Evolutionary conservation across 768 basidiomycete species (phyloP).

Genomic region (Serpula lacrymans): DNA sequence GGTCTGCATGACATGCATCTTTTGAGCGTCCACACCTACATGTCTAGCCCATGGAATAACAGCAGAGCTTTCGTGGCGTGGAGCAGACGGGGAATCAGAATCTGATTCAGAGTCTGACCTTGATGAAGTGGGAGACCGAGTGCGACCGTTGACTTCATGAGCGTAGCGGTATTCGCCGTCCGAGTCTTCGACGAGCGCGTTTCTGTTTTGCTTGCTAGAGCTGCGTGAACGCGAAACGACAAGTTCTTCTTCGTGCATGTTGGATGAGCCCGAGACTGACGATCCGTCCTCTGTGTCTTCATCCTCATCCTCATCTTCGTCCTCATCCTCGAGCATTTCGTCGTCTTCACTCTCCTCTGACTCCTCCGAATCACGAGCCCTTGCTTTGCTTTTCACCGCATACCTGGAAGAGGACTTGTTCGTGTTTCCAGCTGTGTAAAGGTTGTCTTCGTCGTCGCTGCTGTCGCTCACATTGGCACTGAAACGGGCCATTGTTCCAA

Average conservation of each 20-base stretch:
- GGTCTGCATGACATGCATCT: conserved; percentile 92
- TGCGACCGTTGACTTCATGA: conserved; percentile 39
- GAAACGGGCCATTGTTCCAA: conserved; percentile 60
- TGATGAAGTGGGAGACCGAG: conserved; percentile 31
- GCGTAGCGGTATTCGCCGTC: conserved; percentile 47
- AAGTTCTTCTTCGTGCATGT: conserved; percentile 52
- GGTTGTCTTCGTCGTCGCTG: conserved; percentile 47
- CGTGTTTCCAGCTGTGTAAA: conserved; percentile 26
- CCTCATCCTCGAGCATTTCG: conserved; percentile 25
- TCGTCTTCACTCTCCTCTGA: conserved; percentile 25
- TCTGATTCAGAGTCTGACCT: conserved; percentile 22
- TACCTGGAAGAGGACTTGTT: conserved; percentile 11
- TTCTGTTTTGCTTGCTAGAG: conserved; percentile 25
- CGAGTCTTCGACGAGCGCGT: conserved; percentile 53
- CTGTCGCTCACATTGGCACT: conserved; percentile 59
- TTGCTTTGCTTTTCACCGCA: conserved; percentile 20
- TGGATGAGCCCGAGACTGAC: conserved; percentile 36
- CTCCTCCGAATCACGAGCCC: conserved; percentile 8
- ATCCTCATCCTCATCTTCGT: conserved; percentile 30
- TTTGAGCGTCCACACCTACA: conserved; percentile 78
- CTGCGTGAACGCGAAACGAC: conserved; percentile 18
- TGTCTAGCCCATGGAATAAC: conserved; percentile 71
- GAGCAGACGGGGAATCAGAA: conserved; percentile 10
- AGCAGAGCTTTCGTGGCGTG: conserved; percentile 41
- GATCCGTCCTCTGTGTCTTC: conserved; percentile 37